A percentile compares a stretch with the other conserved stretches of the same genome.
Evolutionary conservation across 768 basidiomycete species (phyloP).

Genomic region (Boletus insuetus): DNA sequence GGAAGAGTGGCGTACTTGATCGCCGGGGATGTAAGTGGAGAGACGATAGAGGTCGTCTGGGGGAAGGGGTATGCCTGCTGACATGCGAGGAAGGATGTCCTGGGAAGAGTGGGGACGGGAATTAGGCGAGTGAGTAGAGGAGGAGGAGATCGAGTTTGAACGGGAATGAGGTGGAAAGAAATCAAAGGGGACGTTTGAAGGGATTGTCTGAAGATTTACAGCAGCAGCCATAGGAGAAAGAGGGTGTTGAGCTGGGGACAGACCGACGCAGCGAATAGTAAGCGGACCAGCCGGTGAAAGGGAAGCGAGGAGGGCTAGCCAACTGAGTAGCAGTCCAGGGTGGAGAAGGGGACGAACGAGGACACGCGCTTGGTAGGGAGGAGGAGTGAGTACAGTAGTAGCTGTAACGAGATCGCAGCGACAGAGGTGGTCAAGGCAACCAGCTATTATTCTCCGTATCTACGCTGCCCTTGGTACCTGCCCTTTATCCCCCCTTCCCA

Average conservation of each 20-base stretch:
- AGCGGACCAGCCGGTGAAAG: conserved; percentile 57
- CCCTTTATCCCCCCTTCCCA: conserved; percentile 16
- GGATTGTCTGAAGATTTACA: conserved; percentile 72
- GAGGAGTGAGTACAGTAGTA: conserved; percentile 8
- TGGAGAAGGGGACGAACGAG: conserved; percentile 20
- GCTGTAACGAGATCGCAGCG: conserved; percentile 33
- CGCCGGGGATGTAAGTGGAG: conserved; percentile 46
- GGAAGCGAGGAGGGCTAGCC: conserved; percentile 14
- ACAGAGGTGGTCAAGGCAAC: conserved; percentile 55
- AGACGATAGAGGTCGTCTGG: conserved; percentile 72
- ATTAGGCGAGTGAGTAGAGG: conserved; percentile 67
- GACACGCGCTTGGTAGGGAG: conserved; percentile 8
- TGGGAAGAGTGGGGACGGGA: conserved; percentile 81
- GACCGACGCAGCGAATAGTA: conserved; percentile 29
- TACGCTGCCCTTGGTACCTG: conserved; percentile 3
- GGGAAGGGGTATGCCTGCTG: conserved; percentile 47
- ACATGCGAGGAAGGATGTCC: conserved; percentile 54
- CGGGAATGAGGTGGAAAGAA: conserved; percentile 73
- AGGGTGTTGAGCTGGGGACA: conserved; percentile 36
- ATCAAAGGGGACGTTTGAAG: conserved; percentile 65
- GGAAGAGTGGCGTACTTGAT: conserved; percentile 47
- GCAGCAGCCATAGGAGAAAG: conserved; percentile 64
- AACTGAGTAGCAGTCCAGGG: conserved; percentile 17
- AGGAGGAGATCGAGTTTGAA: conserved; percentile 75
- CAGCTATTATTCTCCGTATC: conserved; percentile 13